A percentile compares a stretch with the other conserved stretches of the same genome.
phyloP scores from a whole-genome alignment of 163 green algal species.

The Chlorella variabilis region DNA sequence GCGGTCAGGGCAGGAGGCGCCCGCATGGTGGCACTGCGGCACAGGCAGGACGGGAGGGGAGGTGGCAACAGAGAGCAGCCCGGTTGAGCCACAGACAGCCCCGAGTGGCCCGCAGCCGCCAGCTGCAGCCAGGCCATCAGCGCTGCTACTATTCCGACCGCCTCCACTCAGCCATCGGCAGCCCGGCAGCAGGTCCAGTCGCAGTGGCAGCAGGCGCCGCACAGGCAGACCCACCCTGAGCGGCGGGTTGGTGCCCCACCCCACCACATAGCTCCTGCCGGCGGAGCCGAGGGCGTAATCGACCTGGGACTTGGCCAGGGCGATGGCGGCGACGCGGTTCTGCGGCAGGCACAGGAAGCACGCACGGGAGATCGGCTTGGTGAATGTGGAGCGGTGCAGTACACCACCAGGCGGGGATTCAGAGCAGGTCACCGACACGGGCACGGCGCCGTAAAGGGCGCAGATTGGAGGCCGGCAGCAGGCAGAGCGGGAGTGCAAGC shows the following conservation, averaged over 20 bases:
- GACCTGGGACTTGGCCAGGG: constrained; percentile 26
- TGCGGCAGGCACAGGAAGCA: constrained; percentile 50
- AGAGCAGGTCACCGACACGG: too few species aligned
- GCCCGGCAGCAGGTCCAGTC: neutral
- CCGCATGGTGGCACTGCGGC: constrained; percentile 50
- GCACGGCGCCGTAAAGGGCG: too few species aligned
- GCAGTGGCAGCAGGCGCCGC: neutral
- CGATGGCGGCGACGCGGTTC: neutral
- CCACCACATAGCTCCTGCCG: constrained; percentile 54
- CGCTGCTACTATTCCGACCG: neutral
- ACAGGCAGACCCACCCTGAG: neutral
- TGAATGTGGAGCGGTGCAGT: neutral
- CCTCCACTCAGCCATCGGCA: too few species aligned
- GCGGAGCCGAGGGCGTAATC: constrained; percentile 46
- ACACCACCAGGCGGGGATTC: too few species aligned
- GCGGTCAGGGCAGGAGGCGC: constrained; percentile 51
- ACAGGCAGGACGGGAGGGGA: too few species aligned
- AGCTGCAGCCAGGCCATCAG: neutral
- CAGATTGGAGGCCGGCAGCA: neutral
- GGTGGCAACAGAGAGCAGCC: neutral
- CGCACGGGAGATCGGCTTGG: constrained; percentile 43
- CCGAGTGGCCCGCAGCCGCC: too few species aligned
- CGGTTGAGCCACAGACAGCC: too few species aligned
- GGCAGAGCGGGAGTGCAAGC: too few species aligned
- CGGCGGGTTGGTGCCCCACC: constrained; percentile 50